Conservation (phyloP, 441 rosid species). For the Bruguiera hainesii region DNA sequence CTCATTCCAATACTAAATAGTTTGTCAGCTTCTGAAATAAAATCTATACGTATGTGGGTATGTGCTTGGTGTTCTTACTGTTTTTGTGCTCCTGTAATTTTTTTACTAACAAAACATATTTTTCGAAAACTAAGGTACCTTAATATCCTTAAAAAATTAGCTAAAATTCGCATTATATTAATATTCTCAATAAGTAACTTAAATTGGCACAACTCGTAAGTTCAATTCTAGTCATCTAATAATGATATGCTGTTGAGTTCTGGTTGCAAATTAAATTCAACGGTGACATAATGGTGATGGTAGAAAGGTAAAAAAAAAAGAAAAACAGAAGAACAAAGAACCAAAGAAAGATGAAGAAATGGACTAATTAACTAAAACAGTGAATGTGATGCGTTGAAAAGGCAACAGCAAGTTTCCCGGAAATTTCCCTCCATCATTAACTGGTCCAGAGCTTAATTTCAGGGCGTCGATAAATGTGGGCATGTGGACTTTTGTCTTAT, state of each 20-base stretch:
- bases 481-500: slow-evolving; percentile 9
- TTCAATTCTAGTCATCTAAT: too few relatives aligned
- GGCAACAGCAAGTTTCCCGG: slow-evolving; percentile 33
- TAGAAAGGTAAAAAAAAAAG: background rate
- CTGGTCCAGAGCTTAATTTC: slow-evolving; percentile 63
- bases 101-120: too few relatives aligned
- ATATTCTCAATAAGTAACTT: too few relatives aligned
- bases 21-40: too few relatives aligned
- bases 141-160: too few relatives aligned
- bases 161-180: too few relatives aligned
- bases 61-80: too few relatives aligned
- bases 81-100: too few relatives aligned
- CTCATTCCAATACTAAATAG: background rate
- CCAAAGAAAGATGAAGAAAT: slow-evolving; percentile 4
- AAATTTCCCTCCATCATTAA: slow-evolving; percentile 47
- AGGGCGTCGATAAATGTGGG: slow-evolving; percentile 35
- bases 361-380: background rate
- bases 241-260: background rate
- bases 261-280: background rate
- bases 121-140: too few relatives aligned
- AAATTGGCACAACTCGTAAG: too few relatives aligned
- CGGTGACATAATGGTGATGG: slow-evolving; percentile 9
- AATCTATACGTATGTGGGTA: too few relatives aligned
- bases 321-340: background rate
- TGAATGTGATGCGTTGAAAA: background rate